A percentile compares a stretch with the other conserved stretches of the same genome.
Conservation (phyloP, 176 grass and related monocot species). For the Ampelocalamus luodianensis region DNA sequence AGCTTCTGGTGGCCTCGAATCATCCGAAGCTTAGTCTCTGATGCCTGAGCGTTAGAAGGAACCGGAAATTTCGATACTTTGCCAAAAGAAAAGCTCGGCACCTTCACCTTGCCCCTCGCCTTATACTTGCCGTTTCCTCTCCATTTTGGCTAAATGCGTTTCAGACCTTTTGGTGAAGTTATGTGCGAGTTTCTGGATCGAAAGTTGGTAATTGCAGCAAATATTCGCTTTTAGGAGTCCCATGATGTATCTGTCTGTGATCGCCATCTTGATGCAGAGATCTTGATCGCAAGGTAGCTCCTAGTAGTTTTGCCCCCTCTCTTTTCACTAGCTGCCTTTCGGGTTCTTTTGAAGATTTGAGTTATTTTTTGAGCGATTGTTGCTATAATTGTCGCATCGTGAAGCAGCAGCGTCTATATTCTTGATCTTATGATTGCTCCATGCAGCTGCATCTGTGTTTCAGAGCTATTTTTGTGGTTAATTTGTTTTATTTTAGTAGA, state of each 20-base stretch:
- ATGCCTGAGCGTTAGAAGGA: conserved; percentile 8
- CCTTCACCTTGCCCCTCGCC: neutral
- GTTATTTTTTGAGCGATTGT: neutral
- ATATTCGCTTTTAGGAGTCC: neutral
- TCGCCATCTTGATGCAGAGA: neutral
- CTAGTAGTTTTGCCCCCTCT: neutral
- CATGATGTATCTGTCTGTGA: neutral
- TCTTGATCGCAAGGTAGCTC: neutral
- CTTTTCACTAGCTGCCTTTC: neutral
- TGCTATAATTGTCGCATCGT: neutral
- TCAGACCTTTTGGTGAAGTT: neutral
- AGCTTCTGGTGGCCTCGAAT: conserved; percentile 3
- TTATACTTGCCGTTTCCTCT: conserved; percentile 11
- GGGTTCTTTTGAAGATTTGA: neutral
- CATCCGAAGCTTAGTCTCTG: conserved; percentile 7
- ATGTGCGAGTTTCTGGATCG: neutral
- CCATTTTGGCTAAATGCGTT: conserved; percentile 18
- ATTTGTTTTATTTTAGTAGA: neutral
- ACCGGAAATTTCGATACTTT: conserved; percentile 11
- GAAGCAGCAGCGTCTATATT: conserved; percentile 6
- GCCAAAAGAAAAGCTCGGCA: conserved; percentile 11
- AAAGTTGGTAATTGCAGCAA: neutral
- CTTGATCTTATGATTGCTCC: neutral
- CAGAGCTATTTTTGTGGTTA: neutral
- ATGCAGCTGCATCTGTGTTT: neutral